These are phyloP conservation scores for Saccharomycopsis sp. DNA, from an alignment of 805 yeast genomes.

Conservation along the genomic window DNA sequence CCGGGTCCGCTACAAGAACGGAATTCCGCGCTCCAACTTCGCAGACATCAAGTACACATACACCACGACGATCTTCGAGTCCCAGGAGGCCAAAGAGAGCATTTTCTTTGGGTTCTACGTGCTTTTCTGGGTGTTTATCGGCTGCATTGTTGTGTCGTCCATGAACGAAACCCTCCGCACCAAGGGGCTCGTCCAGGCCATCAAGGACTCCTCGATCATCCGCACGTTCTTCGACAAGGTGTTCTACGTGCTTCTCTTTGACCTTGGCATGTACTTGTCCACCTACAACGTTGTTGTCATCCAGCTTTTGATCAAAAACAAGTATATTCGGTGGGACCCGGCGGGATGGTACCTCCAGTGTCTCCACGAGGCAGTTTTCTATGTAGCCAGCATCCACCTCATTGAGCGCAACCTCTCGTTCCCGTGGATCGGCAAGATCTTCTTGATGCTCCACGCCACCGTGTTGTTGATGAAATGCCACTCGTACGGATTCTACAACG, in stretches of 20 bases:
- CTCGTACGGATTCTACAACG: conserved; percentile 87
- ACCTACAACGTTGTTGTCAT: conserved; percentile 54
- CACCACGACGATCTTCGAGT: conserved; percentile 24
- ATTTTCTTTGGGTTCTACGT: conserved; percentile 75
- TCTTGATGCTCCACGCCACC: conserved; percentile 72
- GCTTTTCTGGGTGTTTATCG: conserved; percentile 67
- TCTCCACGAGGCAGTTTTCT: conserved; percentile 46
- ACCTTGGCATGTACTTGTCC: conserved; percentile 63
- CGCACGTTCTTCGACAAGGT: conserved; percentile 54
- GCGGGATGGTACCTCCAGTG: conserved; percentile 61
- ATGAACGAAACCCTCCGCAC: conserved; percentile 45
- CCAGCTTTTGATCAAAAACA: conserved; percentile 46
- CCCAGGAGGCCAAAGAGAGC: conserved; percentile 20
- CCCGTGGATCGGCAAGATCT: conserved; percentile 91
- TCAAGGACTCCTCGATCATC: conserved; percentile 46
- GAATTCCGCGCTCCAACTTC: conserved; percentile 25
- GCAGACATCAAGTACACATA: conserved; percentile 25
- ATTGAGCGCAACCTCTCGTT: conserved; percentile 46
- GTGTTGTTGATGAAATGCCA: conserved; percentile 94
- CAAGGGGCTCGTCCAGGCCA: conserved; percentile 31
- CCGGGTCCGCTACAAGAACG: conserved; percentile 23
- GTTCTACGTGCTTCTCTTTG: conserved; percentile 63
- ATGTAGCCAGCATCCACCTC: conserved; percentile 47
- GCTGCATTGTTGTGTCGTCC: conserved; percentile 46
- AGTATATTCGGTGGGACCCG: conserved; percentile 49